Conservation (phyloP, 441 rosid species). For the Jatropha multifida region DNA sequence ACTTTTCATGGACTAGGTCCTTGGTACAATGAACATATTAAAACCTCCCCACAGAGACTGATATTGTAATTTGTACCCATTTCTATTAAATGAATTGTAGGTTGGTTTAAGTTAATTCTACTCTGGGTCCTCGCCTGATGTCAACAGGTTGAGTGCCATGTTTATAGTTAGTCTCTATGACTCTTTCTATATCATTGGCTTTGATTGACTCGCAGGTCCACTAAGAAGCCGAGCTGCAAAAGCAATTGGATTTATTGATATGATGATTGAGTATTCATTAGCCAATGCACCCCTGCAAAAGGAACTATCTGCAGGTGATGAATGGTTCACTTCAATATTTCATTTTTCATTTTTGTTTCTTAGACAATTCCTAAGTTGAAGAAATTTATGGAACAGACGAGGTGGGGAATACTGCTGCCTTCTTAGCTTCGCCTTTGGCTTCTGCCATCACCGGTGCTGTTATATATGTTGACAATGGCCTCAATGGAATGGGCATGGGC, state of each 20-base stretch:
- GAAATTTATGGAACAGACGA: slow-evolving; percentile 56
- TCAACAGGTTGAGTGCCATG: background rate
- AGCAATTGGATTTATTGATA: slow-evolving; percentile 88
- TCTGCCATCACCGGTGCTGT: slow-evolving; percentile 86
- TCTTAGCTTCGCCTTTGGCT: slow-evolving; percentile 77
- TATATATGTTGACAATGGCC: slow-evolving; percentile 88
- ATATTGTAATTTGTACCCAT: no score
- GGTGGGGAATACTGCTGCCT: slow-evolving; percentile 89
- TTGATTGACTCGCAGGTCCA: slow-evolving; percentile 53
- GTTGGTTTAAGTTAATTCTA: no score
- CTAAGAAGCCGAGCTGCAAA: slow-evolving; percentile 86
- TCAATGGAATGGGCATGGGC: slow-evolving; percentile 91
- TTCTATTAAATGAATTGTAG: no score
- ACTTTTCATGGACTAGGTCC: no score
- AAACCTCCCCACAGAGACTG: no score
- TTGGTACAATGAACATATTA: no score
- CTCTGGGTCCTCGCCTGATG: no score
- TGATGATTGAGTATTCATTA: slow-evolving; percentile 75
- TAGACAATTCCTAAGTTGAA: background rate
- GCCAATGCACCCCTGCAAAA: slow-evolving; percentile 80
- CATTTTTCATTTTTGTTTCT: background rate
- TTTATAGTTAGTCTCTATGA: background rate
- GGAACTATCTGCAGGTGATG: slow-evolving; percentile 78
- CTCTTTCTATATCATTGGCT: background rate
- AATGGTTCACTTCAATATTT: background rate